Percentiles rank a stretch among this genome's conserved stretches.
These are phyloP conservation scores for Cinnamomum chago DNA, from an alignment of 164 flowering plant genomes.

Conservation along the genomic window DNA sequence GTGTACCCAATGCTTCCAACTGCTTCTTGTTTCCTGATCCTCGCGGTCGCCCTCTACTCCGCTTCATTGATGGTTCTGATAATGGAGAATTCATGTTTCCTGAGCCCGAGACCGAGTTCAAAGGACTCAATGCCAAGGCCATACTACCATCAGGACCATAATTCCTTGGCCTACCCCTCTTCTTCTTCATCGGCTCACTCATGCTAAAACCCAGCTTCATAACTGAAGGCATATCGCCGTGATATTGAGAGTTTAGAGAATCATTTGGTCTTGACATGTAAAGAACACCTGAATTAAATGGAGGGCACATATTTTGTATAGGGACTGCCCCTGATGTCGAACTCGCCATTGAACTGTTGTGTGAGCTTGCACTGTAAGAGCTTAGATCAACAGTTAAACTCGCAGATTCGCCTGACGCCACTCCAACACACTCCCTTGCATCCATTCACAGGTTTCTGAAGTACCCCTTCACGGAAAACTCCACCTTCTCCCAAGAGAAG, in stretches of 20 bases:
- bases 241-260: constrained; percentile 21
- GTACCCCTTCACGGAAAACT: background rate
- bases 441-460: constrained; percentile 22
- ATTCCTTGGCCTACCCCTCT: constrained; percentile 83
- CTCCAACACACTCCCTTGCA: constrained; percentile 25
- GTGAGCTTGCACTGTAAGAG: constrained; percentile 14
- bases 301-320: constrained; percentile 27
- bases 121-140: constrained; percentile 54
- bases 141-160: constrained; percentile 55
- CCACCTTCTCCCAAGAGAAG: background rate
- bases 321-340: constrained; percentile 16
- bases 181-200: constrained; percentile 50
- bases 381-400: constrained; percentile 24
- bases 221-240: constrained; percentile 27
- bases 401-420: constrained; percentile 14
- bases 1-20: constrained; percentile 72
- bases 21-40: constrained; percentile 77
- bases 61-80: constrained; percentile 39
- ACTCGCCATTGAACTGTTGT: constrained; percentile 17
- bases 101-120: constrained; percentile 15
- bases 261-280: constrained; percentile 26
- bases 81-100: background rate
- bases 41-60: constrained; percentile 64
- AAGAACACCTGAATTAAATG: constrained; percentile 30
- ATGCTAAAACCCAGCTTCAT: constrained; percentile 24